Percentiles rank a stretch among this genome's conserved stretches.
Conservation (phyloP, 1,284 basidiomycete species). For the Trametes polyzona region DNA sequence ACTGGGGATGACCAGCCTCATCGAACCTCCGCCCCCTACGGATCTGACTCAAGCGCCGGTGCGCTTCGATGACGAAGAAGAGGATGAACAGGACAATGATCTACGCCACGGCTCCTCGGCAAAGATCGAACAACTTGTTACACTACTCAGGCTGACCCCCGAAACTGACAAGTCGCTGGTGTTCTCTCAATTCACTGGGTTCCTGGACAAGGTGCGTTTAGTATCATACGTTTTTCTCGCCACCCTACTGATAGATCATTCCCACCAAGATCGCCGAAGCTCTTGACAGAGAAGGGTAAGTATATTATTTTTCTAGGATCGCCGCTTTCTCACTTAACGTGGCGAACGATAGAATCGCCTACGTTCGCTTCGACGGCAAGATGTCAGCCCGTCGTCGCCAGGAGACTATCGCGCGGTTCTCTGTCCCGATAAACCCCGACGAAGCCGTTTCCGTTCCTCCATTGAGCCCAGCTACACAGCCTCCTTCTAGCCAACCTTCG, state of each 20-base stretch:
- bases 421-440: constrained; percentile 54
- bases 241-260: not conserved
- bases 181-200: constrained; percentile 86
- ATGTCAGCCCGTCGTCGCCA: constrained; percentile 81
- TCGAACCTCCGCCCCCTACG: constrained; percentile 68
- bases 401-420: constrained; percentile 77
- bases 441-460: constrained; percentile 28
- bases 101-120: constrained; percentile 67
- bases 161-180: constrained; percentile 77
- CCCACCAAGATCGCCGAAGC: constrained; percentile 64
- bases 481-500: constrained; percentile 14
- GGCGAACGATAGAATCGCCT: constrained; percentile 64
- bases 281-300: constrained; percentile 66
- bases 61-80: constrained; percentile 42
- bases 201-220: constrained; percentile 71
- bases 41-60: constrained; percentile 65
- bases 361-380: constrained; percentile 81
- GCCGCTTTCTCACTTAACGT: constrained; percentile 2
- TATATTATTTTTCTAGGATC: not conserved
- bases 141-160: constrained; percentile 72
- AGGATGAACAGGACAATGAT: constrained; percentile 46
- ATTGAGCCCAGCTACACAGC: constrained; percentile 11
- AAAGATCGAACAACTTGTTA: constrained; percentile 81
- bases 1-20: constrained; percentile 61
- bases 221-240: not conserved